Percentiles rank a stretch among this genome's conserved stretches.
phyloP scores from a whole-genome alignment of 805 yeast species.

The Saccharomycopsis sp. region DNA sequence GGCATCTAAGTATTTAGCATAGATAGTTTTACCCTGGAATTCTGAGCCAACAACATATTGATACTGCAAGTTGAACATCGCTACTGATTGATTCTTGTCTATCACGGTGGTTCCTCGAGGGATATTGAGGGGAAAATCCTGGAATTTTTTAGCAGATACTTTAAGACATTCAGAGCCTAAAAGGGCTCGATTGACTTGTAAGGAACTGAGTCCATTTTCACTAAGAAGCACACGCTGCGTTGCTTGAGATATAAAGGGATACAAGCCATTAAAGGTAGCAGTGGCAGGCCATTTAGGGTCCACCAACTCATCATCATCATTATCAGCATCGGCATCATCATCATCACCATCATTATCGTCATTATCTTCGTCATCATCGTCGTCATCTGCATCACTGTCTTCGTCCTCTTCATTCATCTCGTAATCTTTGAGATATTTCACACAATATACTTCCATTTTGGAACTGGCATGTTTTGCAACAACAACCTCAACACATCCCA shows the following conservation, averaged over 20 bases:
- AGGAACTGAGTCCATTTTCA: neutral
- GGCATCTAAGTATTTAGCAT: neutral
- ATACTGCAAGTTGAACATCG: neutral
- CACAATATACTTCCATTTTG: neutral
- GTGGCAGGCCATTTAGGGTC: neutral
- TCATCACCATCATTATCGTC: neutral
- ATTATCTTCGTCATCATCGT: neutral
- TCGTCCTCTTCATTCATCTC: neutral
- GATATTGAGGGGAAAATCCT: neutral
- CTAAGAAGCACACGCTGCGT: neutral
- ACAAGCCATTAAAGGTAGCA: neutral
- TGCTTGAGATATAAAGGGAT: neutral
- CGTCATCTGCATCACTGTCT: neutral
- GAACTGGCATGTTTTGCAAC: neutral
- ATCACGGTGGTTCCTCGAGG: neutral
- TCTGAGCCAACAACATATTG: neutral
- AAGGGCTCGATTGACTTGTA: neutral
- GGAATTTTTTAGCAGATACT: neutral
- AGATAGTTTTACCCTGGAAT: neutral
- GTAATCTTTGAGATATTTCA: neutral
- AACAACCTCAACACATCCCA: neutral
- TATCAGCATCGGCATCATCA: neutral
- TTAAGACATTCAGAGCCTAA: neutral
- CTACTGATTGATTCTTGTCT: neutral
- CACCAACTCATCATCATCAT: neutral